Percentiles rank a stretch among this genome's conserved stretches.
Conservation (phyloP, 2,329 filamentous ascomycete species). For the Cladophialophora chaetospira region DNA sequence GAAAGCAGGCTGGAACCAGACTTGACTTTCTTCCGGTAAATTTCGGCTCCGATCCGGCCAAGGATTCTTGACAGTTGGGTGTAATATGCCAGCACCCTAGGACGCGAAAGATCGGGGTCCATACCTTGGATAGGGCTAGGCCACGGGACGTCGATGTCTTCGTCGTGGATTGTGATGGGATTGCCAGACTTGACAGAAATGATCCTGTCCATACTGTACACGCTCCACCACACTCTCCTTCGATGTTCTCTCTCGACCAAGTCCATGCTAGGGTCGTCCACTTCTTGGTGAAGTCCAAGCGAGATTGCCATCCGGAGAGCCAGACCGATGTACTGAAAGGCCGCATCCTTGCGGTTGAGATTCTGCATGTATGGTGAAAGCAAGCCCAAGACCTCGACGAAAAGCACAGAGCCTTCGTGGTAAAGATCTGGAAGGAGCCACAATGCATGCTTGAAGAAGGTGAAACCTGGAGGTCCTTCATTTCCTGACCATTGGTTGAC, state of each 20-base stretch:
- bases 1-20: conserved; percentile 52
- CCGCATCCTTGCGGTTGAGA: conserved; percentile 57
- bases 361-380: conserved; percentile 62
- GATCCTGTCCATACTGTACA: conserved; percentile 58
- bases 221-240: conserved; percentile 59
- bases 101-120: conserved; percentile 48
- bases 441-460: conserved; percentile 56
- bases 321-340: conserved; percentile 57
- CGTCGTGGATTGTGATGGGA: conserved; percentile 57
- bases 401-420: conserved; percentile 57
- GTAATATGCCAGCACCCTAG: conserved; percentile 54
- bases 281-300: conserved; percentile 59
- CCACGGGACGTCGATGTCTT: conserved; percentile 53
- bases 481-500: conserved; percentile 58
- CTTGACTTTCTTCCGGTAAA: conserved; percentile 53
- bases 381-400: conserved; percentile 58
- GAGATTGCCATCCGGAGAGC: conserved; percentile 61
- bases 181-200: conserved; percentile 58
- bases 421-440: conserved; percentile 58
- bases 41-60: conserved; percentile 52
- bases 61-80: conserved; percentile 57
- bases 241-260: conserved; percentile 51
- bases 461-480: conserved; percentile 58
- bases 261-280: conserved; percentile 43
- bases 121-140: conserved; percentile 38